phyloP scores from a whole-genome alignment of 257 asterid species.

The Nicotiana noctiflora region DNA sequence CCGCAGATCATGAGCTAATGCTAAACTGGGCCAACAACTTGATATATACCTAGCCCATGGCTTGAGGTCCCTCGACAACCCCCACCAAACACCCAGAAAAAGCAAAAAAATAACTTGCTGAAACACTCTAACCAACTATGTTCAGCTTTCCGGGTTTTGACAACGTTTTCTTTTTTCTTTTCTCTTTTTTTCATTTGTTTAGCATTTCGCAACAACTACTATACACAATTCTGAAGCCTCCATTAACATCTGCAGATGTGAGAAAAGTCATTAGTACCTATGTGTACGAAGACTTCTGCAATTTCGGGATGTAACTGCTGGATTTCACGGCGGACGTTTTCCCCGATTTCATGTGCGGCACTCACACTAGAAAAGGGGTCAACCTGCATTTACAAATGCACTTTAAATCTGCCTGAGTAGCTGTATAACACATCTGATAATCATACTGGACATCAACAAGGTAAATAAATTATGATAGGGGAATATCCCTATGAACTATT shows the following conservation, averaged over 20 bases:
- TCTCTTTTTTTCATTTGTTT: neutral
- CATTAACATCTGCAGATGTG: neutral
- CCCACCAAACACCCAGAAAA: neutral
- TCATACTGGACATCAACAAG: neutral
- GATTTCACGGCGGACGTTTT: conserved; percentile 61
- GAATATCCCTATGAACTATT: neutral
- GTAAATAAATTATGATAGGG: neutral
- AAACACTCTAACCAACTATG: neutral
- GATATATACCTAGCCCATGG: neutral
- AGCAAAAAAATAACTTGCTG: neutral
- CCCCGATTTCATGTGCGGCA: conserved; percentile 88
- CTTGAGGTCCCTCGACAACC: neutral
- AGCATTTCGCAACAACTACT: neutral
- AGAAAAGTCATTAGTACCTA: conserved; percentile 36
- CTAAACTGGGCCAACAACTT: neutral
- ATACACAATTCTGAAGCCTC: neutral
- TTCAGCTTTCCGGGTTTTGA: neutral
- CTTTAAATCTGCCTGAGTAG: conserved; percentile 8
- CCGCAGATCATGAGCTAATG: neutral
- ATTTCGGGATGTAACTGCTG: conserved; percentile 76
- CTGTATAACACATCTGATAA: neutral
- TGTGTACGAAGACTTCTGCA: conserved; percentile 88
- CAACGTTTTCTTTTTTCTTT: neutral
- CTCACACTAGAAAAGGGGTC: conserved; percentile 95
- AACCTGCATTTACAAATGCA: conserved; percentile 41